phyloP scores from a whole-genome alignment of 2,329 filamentous ascomycete species.

The Colletotrichum orchidophilum region DNA sequence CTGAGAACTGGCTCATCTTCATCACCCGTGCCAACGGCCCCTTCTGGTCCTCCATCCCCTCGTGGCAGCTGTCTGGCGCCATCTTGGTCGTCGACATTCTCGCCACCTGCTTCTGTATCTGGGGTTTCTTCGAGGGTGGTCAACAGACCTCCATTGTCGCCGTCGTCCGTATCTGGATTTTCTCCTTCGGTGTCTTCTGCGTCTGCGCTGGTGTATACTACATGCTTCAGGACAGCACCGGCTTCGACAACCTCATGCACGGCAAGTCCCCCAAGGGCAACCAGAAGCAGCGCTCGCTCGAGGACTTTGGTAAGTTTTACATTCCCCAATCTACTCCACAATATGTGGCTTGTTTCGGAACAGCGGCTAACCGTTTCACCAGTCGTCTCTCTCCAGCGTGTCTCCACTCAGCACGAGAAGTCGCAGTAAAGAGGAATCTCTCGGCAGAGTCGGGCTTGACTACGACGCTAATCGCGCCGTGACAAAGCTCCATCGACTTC shows the following conservation, averaged over 20 bases:
- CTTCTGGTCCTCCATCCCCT: slow-evolving; percentile 90
- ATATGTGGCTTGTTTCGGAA: not conserved
- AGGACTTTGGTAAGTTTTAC: slow-evolving; percentile 78
- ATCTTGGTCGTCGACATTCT: slow-evolving; percentile 85
- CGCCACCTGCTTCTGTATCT: slow-evolving; percentile 86
- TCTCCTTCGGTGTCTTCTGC: slow-evolving; percentile 90
- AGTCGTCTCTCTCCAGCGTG: slow-evolving; percentile 88
- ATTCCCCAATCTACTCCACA: slow-evolving; percentile 45
- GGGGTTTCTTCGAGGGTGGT: slow-evolving; percentile 78
- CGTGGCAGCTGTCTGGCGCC: slow-evolving; percentile 83
- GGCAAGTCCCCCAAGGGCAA: slow-evolving; percentile 85
- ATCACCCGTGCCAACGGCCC: slow-evolving; percentile 93
- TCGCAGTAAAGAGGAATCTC: slow-evolving; percentile 63
- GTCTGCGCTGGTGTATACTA: slow-evolving; percentile 80
- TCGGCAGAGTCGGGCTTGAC: slow-evolving; percentile 9
- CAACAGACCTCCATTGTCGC: slow-evolving; percentile 80
- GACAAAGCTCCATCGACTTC: not conserved
- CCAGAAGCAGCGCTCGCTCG: slow-evolving; percentile 83
- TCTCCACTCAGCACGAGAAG: slow-evolving; percentile 93
- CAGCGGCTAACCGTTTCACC: slow-evolving; percentile 60
- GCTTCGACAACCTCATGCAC: slow-evolving; percentile 94
- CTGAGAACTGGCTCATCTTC: slow-evolving; percentile 97
- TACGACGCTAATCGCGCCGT: not conserved
- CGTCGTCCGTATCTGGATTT: slow-evolving; percentile 89
- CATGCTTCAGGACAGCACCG: slow-evolving; percentile 80